Conservation (phyloP, 2,329 filamentous ascomycete genomes). For the Niveomyces coronatus region DNA sequence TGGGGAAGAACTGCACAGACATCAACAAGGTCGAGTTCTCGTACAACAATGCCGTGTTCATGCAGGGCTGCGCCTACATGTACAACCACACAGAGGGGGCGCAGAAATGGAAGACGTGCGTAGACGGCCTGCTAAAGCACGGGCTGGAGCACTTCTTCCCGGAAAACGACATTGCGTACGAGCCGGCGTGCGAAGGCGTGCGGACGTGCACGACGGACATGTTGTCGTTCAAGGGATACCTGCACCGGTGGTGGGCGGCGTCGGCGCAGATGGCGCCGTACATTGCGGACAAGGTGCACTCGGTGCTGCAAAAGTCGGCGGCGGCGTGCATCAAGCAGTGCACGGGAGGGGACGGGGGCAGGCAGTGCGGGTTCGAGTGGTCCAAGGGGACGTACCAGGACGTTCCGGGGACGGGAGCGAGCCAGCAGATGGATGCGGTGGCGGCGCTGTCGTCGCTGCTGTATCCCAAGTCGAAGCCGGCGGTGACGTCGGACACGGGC, state of each 20-base stretch:
- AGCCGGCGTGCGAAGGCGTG: conserved; percentile 48
- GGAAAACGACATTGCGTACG: conserved; percentile 44
- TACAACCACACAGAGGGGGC: conserved; percentile 42
- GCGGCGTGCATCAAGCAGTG: conserved; percentile 45
- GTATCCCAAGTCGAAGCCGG: conserved; percentile 28
- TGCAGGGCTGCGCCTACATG: conserved; percentile 52
- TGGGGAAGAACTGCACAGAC: conserved; percentile 41
- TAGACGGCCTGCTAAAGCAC: conserved; percentile 29
- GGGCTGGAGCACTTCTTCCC: conserved; percentile 39
- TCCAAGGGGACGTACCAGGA: conserved; percentile 39
- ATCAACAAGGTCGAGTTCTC: conserved; percentile 49
- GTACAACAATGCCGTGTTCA: conserved; percentile 48
- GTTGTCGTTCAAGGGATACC: conserved; percentile 51
- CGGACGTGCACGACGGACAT: conserved; percentile 52
- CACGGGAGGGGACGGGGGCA: conserved; percentile 35
- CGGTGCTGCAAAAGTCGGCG: conserved; percentile 42
- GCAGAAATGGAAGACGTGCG: conserved; percentile 38
- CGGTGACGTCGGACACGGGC: conserved; percentile 37
- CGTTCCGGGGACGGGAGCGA: conserved; percentile 34
- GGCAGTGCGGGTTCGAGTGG: conserved; percentile 47
- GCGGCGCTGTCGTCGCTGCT: conserved; percentile 44
- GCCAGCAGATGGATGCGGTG: conserved; percentile 50
- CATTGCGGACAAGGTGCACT: conserved; percentile 37
- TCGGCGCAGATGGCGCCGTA: conserved; percentile 45
- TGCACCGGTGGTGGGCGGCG: conserved; percentile 46